These are phyloP conservation scores for Talaromyces adpressus DNA, from an alignment of 495 filamentous ascomycete species.

Conservation along the genomic window DNA sequence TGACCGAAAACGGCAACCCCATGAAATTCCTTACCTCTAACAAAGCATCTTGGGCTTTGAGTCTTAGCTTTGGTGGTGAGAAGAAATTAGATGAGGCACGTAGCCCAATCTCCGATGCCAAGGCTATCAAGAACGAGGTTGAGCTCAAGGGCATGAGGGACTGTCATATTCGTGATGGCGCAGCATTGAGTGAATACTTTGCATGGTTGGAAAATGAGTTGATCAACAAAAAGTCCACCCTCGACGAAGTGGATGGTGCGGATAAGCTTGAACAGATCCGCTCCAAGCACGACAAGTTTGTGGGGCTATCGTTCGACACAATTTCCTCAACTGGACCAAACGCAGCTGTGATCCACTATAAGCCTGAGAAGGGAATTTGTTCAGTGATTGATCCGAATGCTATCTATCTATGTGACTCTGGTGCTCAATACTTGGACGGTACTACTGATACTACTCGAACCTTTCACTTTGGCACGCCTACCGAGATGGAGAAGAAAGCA, in stretches of 20 bases:
- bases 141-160: slow-evolving; percentile 90
- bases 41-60: slow-evolving; percentile 89
- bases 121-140: slow-evolving; percentile 92
- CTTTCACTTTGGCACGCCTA: slow-evolving; percentile 83
- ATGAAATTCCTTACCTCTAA: slow-evolving; percentile 82
- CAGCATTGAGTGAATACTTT: slow-evolving; percentile 87
- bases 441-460: slow-evolving; percentile 96
- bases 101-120: slow-evolving; percentile 86
- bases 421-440: slow-evolving; percentile 90
- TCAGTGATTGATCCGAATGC: slow-evolving; percentile 76
- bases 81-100: slow-evolving; percentile 78
- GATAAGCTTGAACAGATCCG: slow-evolving; percentile 84
- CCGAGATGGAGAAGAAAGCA: slow-evolving; percentile 76
- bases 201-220: slow-evolving; percentile 94
- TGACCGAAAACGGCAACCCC: slow-evolving; percentile 16
- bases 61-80: slow-evolving; percentile 80
- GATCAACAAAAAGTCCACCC: slow-evolving; percentile 56
- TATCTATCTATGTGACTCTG: slow-evolving; percentile 95
- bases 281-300: slow-evolving; percentile 74
- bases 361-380: slow-evolving; percentile 78
- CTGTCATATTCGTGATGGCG: slow-evolving; percentile 92
- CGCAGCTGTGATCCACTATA: slow-evolving; percentile 96
- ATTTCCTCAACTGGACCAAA: slow-evolving; percentile 95
- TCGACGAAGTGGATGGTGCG: slow-evolving; percentile 87
- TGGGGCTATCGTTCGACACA: slow-evolving; percentile 89